A percentile compares a stretch with the other conserved stretches of the same genome.
phyloP scores from a whole-genome alignment of 495 filamentous ascomycete genomes.

The Penicillium coprophilum region DNA sequence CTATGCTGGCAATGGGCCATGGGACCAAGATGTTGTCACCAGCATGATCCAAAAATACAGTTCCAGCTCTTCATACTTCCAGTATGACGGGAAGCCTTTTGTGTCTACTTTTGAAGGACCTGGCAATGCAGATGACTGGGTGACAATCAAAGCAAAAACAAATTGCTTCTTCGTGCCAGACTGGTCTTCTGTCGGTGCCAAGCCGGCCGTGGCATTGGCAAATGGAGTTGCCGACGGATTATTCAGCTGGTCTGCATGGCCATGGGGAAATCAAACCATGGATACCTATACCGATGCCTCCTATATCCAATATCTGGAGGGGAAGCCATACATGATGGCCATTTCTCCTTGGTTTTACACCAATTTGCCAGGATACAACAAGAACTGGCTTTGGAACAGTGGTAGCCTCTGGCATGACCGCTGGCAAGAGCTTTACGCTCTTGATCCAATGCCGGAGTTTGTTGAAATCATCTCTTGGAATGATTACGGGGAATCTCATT shows the following conservation, averaged over 20 bases:
- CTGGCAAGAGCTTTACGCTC: constrained; percentile 61
- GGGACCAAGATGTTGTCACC: constrained; percentile 54
- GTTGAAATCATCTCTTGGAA: constrained; percentile 41
- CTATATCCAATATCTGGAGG: constrained; percentile 44
- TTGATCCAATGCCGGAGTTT: constrained; percentile 52
- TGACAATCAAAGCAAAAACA: constrained; percentile 50
- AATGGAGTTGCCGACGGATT: constrained; percentile 52
- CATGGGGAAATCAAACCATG: constrained; percentile 50
- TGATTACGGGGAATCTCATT: not conserved
- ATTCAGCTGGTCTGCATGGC: constrained; percentile 71
- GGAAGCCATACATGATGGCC: constrained; percentile 70
- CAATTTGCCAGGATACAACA: constrained; percentile 60
- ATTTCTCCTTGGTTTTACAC: constrained; percentile 69
- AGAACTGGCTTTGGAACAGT: constrained; percentile 66
- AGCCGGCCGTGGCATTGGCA: constrained; percentile 35
- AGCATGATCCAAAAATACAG: constrained; percentile 56
- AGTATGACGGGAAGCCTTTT: constrained; percentile 53
- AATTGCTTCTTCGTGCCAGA: constrained; percentile 62
- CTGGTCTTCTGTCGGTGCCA: constrained; percentile 57
- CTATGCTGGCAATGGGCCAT: constrained; percentile 56
- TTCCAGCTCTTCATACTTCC: constrained; percentile 51
- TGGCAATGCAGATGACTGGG: constrained; percentile 58
- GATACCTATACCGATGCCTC: constrained; percentile 46
- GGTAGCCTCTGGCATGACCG: constrained; percentile 68
- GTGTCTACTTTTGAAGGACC: constrained; percentile 75